phyloP scores from a whole-genome alignment of 208 protist genomes.

The Crithidia expoeki region DNA sequence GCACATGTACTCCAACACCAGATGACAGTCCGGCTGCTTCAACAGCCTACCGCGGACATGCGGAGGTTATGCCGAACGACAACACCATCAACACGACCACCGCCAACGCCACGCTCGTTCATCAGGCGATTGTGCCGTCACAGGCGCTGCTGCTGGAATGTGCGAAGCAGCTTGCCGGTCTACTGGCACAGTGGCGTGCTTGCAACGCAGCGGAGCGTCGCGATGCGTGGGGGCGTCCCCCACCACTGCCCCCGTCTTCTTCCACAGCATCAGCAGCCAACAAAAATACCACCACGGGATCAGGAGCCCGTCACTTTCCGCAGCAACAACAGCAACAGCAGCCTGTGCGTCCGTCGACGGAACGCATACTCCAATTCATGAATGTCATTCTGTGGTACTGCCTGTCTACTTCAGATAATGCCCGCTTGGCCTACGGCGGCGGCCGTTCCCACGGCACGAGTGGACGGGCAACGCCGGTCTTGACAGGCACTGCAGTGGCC shows the following conservation, averaged over 20 bases:
- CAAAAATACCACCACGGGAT: not conserved
- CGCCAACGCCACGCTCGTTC: not conserved
- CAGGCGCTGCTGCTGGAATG: conserved; percentile 35
- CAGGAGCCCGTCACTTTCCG: not conserved
- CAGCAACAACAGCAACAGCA: not conserved
- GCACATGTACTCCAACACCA: too few relatives aligned
- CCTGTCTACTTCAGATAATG: conserved; percentile 42
- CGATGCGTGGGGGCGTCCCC: conserved; percentile 7
- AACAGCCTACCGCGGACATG: too few relatives aligned
- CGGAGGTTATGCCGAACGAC: too few relatives aligned
- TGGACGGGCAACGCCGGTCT: conserved; percentile 25
- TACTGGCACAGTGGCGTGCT: conserved; percentile 29
- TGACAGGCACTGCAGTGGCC: conserved; percentile 5
- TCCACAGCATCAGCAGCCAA: not conserved
- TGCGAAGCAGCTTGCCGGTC: conserved; percentile 21
- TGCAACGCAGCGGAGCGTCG: conserved; percentile 14
- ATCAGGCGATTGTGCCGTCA: conserved; percentile 17
- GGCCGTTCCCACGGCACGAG: conserved; percentile 24
- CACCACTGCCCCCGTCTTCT: conserved; percentile 1
- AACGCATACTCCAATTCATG: conserved; percentile 22
- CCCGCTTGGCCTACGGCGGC: conserved; percentile 21
- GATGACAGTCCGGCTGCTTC: too few relatives aligned
- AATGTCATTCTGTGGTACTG: conserved; percentile 63
- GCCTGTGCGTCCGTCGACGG: conserved; percentile 1
- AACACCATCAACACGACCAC: not conserved